Evolutionary conservation across 345 rosid genomes (phyloP), one percentile per base, ranked within the genome.

Genomic region (Brassica cretica): DNA sequence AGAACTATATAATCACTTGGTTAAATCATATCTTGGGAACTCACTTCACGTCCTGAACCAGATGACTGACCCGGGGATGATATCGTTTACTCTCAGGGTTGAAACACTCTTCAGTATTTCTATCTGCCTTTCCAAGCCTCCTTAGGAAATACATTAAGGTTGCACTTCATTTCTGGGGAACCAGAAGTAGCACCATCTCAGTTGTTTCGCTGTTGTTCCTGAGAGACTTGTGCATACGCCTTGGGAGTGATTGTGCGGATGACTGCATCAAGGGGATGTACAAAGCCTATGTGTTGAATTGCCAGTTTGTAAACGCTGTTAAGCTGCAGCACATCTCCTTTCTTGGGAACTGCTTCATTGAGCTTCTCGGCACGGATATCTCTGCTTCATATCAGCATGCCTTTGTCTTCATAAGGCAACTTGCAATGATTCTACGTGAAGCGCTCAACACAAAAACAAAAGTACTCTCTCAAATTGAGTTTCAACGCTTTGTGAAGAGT

Each of bases 121-220:
- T 95, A 78, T 84, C 90, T 69, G 97, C 94, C 56, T 90, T 93
- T 72, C 99, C 99, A 33, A 86, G 90, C 83, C 89, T 95, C 33
- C 61, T 91, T 25, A 82, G 98, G 83, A 95, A 88, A 77, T 95
- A 89, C 68, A 80, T 90, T 64, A 95, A 95, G 98, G 93, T 86
- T 56, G 86, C 84, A 41, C 92, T 95, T 85, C 98, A 93, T 80
- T 95, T 93, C 82, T 95, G 98, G 99, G 97, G 99, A 58, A 90
- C 99, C 0, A 96, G 97, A 66, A 88, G 88, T 79, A 94, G 92
- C 68, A 78, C 93, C 14, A 93, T 95, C 39, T 87, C 99, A 46
- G 87, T 91, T 79, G 93, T 93, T 53, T 87, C 98, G 41, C 86
- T 93, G 76, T 84, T 95, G 37, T 93, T 95, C 80, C 66, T 95